Base-by-base conservation (phyloP, 2,329 filamentous ascomycete genomes). In the Plenodomus lindquistii region DNA sequence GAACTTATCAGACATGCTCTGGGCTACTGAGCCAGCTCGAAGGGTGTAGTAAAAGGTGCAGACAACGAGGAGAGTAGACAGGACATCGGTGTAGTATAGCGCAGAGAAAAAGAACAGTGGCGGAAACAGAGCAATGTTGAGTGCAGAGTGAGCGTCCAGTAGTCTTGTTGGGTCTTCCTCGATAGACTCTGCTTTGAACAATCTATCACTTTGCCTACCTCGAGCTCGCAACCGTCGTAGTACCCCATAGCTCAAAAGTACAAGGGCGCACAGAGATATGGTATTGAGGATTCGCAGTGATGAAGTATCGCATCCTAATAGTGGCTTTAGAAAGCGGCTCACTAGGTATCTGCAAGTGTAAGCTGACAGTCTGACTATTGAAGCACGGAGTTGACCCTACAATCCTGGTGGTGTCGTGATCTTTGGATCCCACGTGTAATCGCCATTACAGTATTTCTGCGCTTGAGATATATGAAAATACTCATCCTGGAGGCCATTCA, bases 391-490 rank as follows among this genome's bases (percentile, higher is more conserved):
- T 10, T 38, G 7, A 75, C 63, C 60, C 41, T 74, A 79, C 63
- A 99, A 76, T 27, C 92, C 94, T 0, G 94, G 93, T 0, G 94
- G 94, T 1, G 94, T 99, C 0, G 94, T 99, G 67, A 99, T 94
- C 71, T 97, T 99, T 50, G 93, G 87, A 72, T 99, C 92, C 94
- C 94, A 99, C 46, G 89, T 80, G 11, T 72, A 69, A 44, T 81
- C 81, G 10, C 87, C 86, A 35, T 81, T 71, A 71, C 92, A 97
- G 71, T 96, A 99, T 22, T 83, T 84, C 63, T 96, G 90, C 0
- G 91, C 91, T 73, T 99, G 94, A 0, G 91, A 89, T 18, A 97
- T 86, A 70, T 99, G 90, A 55, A 94, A 95, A 22, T 91, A 78
- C 67, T 95, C 90, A 69, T 95, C 90, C 89, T 93, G 54, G 1